Evolutionary conservation across 2,329 filamentous ascomycete species (phyloP).

Genomic region (Stemphylium lycopersici): DNA sequence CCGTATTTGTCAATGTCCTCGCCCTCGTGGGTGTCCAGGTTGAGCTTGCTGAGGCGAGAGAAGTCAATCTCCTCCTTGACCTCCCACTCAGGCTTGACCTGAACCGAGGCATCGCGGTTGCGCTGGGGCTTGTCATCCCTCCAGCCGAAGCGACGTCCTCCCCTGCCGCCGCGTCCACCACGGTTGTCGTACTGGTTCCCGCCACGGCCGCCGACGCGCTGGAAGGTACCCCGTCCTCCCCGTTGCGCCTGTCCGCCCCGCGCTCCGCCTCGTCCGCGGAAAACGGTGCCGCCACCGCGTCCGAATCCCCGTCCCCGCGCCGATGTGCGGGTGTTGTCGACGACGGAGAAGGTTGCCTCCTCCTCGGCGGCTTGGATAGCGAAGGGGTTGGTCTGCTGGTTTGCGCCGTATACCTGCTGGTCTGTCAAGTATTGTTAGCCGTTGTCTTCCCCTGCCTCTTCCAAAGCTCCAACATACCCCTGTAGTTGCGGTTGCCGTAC

Average conservation of each 20-base stretch:
- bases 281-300: slow-evolving; percentile 86
- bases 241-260: slow-evolving; percentile 78
- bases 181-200: slow-evolving; percentile 75
- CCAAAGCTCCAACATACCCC: slow-evolving; percentile 63
- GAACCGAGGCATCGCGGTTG: slow-evolving; percentile 94
- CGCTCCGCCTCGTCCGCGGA: slow-evolving; percentile 73
- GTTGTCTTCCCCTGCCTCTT: background rate
- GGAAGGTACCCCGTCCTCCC: slow-evolving; percentile 73
- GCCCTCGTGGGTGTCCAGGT: slow-evolving; percentile 91
- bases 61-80: slow-evolving; percentile 99
- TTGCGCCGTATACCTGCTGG: slow-evolving; percentile 95
- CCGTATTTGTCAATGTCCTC: slow-evolving; percentile 96
- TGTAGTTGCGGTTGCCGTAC: slow-evolving; percentile 84
- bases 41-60: slow-evolving; percentile 91
- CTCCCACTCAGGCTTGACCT: slow-evolving; percentile 94
- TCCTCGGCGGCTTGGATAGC: slow-evolving; percentile 91
- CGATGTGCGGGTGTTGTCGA: slow-evolving; percentile 90
- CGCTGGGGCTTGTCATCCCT: slow-evolving; percentile 98
- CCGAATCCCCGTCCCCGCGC: slow-evolving; percentile 81
- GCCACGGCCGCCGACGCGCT: slow-evolving; percentile 71
- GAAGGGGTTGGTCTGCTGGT: slow-evolving; percentile 78
- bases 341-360: slow-evolving; percentile 96
- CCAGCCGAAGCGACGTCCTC: slow-evolving; percentile 93
- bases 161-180: slow-evolving; percentile 70
- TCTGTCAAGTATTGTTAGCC: slow-evolving; percentile 60